Evolutionary conservation across 257 asterid genomes (phyloP), one percentile per base, ranked within the genome.

Genomic region (Solanum pennellii): DNA sequence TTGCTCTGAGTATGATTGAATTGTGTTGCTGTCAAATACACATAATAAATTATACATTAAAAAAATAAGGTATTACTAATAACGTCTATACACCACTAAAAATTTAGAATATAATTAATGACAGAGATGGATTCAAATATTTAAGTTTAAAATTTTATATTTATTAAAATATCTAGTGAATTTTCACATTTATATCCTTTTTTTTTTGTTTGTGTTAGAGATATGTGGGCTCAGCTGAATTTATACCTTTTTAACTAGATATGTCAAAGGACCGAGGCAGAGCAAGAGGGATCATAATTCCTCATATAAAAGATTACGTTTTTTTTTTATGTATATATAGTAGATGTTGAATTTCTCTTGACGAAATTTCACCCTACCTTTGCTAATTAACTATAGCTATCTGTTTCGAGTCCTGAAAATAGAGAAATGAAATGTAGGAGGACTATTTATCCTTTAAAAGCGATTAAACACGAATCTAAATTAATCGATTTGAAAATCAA

Each of bases 11-110:
- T 79, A 90, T 5, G 88, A 79, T 14, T 83, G 83, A 56, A 93
- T n/a, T 12, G 85, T 85, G 82, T 89, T 59, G 89, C 98, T 92
- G 90, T 74, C 52, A 52, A 83, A 88, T 3, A 29, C 5, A 47
- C 6, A n/a, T 7, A 23, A 87, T 21, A 45, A 7, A 41, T 37
- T 16, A 29, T 23, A 33, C 35, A 82, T n/a, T 33, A 82, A 35
- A 33, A 1, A 3, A 82, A 49, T 4, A 71, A 82, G 75, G 39
- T 69, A 14, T 29, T 72, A 72, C 1, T 76, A 13, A 12, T 41
- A 33, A 49, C 59, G n/a, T 42, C 3, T 42, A n/a, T 14, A 13
- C 59, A 76, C 83, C 35, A 41, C 35, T 14, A 15, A 7, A 10
- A 9, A 44, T 20, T 37, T 12, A 3, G 11, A 31, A 31, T 31